A percentile compares a stretch with the other conserved stretches of the same genome.
These are phyloP conservation scores for Phytopythium helicoides DNA, from an alignment of 352 stramenopile species.

Conservation along the genomic window DNA sequence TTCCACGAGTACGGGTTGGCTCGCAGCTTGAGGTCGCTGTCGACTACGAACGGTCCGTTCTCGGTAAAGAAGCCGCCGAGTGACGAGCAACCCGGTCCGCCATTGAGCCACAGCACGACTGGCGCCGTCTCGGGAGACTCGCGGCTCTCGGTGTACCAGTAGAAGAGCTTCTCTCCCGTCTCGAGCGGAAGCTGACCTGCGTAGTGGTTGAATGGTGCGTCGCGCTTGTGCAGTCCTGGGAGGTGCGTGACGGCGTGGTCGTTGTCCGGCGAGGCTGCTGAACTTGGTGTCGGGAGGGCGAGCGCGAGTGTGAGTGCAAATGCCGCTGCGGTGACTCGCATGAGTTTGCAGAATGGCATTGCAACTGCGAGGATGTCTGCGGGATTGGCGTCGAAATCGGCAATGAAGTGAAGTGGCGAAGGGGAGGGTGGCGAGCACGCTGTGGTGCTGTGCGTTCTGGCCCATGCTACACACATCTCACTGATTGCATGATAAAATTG, in stretches of 20 bases:
- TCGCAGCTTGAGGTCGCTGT: constrained; percentile 44
- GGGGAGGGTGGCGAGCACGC: too few species aligned
- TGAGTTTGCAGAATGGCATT: neutral
- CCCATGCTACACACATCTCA: constrained; percentile 6
- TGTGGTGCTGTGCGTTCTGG: too few species aligned
- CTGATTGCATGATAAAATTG: too few species aligned
- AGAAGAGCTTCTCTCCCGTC: constrained; percentile 47
- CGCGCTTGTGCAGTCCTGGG: constrained; percentile 35
- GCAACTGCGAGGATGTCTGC: too few species aligned
- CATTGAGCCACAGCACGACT: too few species aligned
- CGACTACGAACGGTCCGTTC: constrained; percentile 66
- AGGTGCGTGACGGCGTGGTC: constrained; percentile 43
- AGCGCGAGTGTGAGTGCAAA: too few species aligned
- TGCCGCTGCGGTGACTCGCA: constrained; percentile 10
- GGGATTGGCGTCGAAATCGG: neutral
- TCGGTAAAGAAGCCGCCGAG: constrained; percentile 82
- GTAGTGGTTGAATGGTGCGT: constrained; percentile 58
- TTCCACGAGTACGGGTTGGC: constrained; percentile 88
- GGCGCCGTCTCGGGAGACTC: constrained; percentile 87
- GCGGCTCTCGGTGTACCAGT: constrained; percentile 59
- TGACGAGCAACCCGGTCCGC: constrained; percentile 86
- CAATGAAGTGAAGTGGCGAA: neutral
- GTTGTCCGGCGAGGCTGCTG: too few species aligned
- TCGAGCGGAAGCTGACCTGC: constrained; percentile 58
- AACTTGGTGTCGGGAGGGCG: too few species aligned